Evolutionary conservation across 2,329 filamentous ascomycete species (phyloP).

Genomic region (Seiridium cupressi): DNA sequence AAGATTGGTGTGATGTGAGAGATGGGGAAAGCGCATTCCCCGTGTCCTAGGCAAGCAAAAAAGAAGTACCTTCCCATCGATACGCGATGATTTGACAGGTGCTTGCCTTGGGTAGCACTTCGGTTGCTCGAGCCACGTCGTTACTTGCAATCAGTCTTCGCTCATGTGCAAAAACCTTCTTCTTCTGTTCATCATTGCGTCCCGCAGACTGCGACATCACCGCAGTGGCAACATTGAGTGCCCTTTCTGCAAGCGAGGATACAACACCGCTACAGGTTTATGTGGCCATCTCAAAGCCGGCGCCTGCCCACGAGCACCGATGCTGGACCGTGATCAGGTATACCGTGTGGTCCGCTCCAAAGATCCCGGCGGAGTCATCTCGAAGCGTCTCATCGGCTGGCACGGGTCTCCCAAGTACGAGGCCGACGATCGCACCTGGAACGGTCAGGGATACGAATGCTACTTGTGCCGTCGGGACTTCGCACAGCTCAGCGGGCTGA

Average conservation of each 20-base stretch:
- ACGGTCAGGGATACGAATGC: constrained; percentile 8
- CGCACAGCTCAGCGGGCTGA: not conserved
- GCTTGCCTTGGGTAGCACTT: too few species aligned
- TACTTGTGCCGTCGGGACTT: constrained; percentile 8
- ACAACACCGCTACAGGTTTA: constrained; percentile 11
- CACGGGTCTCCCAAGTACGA: constrained; percentile 1
- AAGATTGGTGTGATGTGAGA: too few species aligned
- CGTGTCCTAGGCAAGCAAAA: too few species aligned
- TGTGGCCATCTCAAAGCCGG: constrained; percentile 14
- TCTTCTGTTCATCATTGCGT: too few species aligned
- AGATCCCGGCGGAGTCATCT: constrained; percentile 3
- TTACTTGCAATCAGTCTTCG: too few species aligned
- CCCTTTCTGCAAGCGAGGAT: not conserved
- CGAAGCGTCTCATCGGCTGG: constrained; percentile 7
- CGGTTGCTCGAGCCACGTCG: too few species aligned
- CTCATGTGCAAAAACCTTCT: too few species aligned
- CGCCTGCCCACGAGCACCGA: constrained; percentile 5
- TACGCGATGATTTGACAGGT: too few species aligned
- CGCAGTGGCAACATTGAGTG: not conserved
- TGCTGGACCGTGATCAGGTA: constrained; percentile 13
- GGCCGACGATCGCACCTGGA: constrained; percentile 3
- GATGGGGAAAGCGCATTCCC: too few species aligned
- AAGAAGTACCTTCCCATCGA: too few species aligned
- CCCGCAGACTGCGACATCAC: not conserved
- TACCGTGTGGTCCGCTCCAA: constrained; percentile 6